Evolutionary conservation across 768 basidiomycete species (phyloP).

Genomic region (Pulveroboletus sp.): DNA sequence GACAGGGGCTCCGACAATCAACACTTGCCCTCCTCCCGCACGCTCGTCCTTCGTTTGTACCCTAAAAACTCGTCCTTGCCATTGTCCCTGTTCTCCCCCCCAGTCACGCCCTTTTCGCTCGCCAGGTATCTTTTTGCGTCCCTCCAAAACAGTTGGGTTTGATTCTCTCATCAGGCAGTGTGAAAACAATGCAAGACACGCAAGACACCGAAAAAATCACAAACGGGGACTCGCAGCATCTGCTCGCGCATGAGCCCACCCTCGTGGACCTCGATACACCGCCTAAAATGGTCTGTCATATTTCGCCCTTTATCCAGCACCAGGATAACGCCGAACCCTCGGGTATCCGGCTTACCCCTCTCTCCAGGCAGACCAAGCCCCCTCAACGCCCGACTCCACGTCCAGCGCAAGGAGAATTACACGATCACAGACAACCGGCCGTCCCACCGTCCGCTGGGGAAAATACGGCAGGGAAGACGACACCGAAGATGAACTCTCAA

Average conservation of each 20-base stretch:
- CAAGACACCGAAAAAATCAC: constrained; percentile 21
- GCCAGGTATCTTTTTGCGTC: constrained; percentile 11
- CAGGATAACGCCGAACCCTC: constrained; percentile 27
- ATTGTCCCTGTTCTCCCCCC: background rate
- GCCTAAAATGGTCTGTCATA: constrained; percentile 28
- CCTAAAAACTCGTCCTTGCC: constrained; percentile 17
- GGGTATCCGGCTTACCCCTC: constrained; percentile 19
- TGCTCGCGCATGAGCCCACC: constrained; percentile 18
- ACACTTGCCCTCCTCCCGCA: constrained; percentile 25
- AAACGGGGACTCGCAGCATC: constrained; percentile 5
- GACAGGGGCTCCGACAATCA: constrained; percentile 39
- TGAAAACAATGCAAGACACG: constrained; percentile 33
- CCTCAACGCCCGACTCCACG: constrained; percentile 25
- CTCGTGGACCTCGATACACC: constrained; percentile 24
- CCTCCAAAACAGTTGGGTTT: constrained; percentile 4
- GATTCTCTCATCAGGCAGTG: constrained; percentile 29
- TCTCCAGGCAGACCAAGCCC: constrained; percentile 21
- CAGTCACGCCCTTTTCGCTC: background rate
- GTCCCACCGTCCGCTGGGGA: constrained; percentile 34
- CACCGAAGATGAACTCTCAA: constrained; percentile 21
- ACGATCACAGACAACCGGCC: constrained; percentile 34
- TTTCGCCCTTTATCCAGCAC: constrained; percentile 32
- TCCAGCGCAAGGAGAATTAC: constrained; percentile 27
- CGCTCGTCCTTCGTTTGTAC: constrained; percentile 9
- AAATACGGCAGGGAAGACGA: constrained; percentile 32